Percentiles rank a stretch among this genome's conserved stretches.
These are phyloP conservation scores for Aspergillus neoniger DNA, from an alignment of 2,329 filamentous ascomycete genomes.

Conservation along the genomic window DNA sequence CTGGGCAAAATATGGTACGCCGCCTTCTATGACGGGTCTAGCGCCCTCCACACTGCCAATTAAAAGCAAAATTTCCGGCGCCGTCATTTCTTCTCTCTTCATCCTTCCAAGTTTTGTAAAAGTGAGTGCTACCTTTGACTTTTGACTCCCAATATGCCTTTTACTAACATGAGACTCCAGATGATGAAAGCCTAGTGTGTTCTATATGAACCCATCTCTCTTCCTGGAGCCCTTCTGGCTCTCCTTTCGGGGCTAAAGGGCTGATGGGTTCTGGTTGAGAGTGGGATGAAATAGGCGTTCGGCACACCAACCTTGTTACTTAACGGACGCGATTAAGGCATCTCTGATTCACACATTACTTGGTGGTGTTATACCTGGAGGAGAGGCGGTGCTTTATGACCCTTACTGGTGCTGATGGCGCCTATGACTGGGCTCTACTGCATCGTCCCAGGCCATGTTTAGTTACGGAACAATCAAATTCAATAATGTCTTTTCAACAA, in stretches of 20 bases:
- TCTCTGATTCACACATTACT: constrained; percentile 74
- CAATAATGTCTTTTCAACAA: too few species aligned
- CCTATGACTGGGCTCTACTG: constrained; percentile 20
- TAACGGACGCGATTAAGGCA: constrained; percentile 94
- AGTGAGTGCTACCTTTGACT: constrained; percentile 61
- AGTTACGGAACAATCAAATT: background rate
- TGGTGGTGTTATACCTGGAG: constrained; percentile 46
- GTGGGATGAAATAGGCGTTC: constrained; percentile 97
- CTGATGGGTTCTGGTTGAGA: constrained; percentile 66
- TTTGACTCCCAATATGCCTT: constrained; percentile 22
- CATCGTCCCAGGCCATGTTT: background rate
- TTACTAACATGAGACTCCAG: constrained; percentile 48
- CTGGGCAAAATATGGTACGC: constrained; percentile 21
- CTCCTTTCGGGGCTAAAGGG: constrained; percentile 84
- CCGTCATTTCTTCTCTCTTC: constrained; percentile 61
- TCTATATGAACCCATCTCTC: constrained; percentile 75
- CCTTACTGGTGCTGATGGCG: constrained; percentile 5
- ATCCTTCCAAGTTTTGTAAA: constrained; percentile 99
- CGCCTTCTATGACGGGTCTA: constrained; percentile 27
- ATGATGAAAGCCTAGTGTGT: constrained; percentile 99
- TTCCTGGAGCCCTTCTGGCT: constrained; percentile 69
- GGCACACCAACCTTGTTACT: constrained; percentile 98
- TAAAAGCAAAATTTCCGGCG: constrained; percentile 23
- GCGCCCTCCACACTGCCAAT: constrained; percentile 24
- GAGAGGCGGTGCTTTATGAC: constrained; percentile 6